Conservation (phyloP, 306 rosid species). For the Macrotyloma uniflorum region DNA sequence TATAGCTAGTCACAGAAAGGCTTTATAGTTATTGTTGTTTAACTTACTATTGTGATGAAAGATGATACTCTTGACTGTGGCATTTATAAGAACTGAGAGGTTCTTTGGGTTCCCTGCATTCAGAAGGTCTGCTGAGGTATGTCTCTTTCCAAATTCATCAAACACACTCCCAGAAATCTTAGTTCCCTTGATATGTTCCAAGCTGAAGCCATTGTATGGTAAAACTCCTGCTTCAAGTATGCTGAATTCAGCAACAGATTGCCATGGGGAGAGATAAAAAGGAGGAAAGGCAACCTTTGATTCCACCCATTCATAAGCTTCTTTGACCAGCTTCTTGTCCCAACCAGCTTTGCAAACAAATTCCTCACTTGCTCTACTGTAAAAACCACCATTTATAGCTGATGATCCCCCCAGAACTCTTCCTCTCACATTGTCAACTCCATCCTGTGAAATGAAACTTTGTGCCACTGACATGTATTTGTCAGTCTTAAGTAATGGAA, state of each 20-base stretch:
- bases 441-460: constrained; percentile 64
- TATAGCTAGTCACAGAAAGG: neutral
- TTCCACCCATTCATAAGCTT: constrained; percentile 77
- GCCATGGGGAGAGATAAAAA: constrained; percentile 60
- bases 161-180: constrained; percentile 72
- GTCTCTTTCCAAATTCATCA: constrained; percentile 63
- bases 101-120: constrained; percentile 55
- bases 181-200: constrained; percentile 74
- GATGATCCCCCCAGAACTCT: constrained; percentile 87
- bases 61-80: constrained; percentile 71
- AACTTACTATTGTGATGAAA: constrained; percentile 54
- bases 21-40: neutral
- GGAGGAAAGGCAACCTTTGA: constrained; percentile 66
- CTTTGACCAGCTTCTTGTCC: constrained; percentile 58
- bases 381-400: constrained; percentile 74
- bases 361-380: constrained; percentile 76
- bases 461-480: constrained; percentile 68
- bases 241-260: constrained; percentile 67
- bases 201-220: constrained; percentile 73
- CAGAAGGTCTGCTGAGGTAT: constrained; percentile 72
- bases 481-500: constrained; percentile 54
- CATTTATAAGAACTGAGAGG: constrained; percentile 66
- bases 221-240: constrained; percentile 75
- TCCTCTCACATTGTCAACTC: constrained; percentile 65
- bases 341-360: constrained; percentile 59